Conservation (phyloP, 176 grass and related monocot genomes). For the Sorghum bicolor region Sorghum_bicolor_NCBIv3 NC_012871.2:18540501-18541000, state of each 20-base stretch:
- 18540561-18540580: constrained; percentile 77
- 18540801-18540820: background rate
- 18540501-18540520: constrained; percentile 65
- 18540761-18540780: constrained; percentile 21
- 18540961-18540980: background rate
- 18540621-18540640: constrained; percentile 71
- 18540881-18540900: background rate
- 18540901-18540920: background rate
- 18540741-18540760: constrained; percentile 90
- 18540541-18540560: constrained; percentile 85
- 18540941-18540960: background rate
- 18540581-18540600: constrained; percentile 54
- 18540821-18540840: background rate
- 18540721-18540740: constrained; percentile 83
- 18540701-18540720: constrained; percentile 76
- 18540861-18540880: background rate
- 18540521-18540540: constrained; percentile 87
- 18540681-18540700: constrained; percentile 87
- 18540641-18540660: constrained; percentile 57
- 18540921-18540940: background rate
- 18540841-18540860: background rate
- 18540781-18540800: constrained; percentile 8
- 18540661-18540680: constrained; percentile 78
- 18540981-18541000: background rate
- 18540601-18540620: constrained; percentile 66